Evolutionary conservation across 495 filamentous ascomycete genomes (phyloP).

Genomic region (Aspergillus campestris): DNA sequence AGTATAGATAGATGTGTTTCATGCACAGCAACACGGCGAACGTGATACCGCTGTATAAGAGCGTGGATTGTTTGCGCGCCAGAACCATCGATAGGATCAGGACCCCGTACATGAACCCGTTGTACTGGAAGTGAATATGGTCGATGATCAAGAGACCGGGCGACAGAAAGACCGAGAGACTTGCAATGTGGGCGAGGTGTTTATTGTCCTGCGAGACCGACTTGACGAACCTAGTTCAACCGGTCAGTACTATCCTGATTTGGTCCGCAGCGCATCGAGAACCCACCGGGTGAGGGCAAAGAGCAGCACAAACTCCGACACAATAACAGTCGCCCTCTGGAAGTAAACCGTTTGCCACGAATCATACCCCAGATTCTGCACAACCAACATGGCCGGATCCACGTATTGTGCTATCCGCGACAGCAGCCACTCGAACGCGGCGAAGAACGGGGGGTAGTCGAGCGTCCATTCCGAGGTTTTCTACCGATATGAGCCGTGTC

Average conservation of each 20-base stretch:
- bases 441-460: constrained; percentile 97
- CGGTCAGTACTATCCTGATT: neutral
- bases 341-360: constrained; percentile 92
- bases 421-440: constrained; percentile 89
- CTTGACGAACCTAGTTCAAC: constrained; percentile 54
- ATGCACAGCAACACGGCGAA: constrained; percentile 84
- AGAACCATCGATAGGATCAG: constrained; percentile 77
- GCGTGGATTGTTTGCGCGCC: constrained; percentile 65
- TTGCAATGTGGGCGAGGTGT: constrained; percentile 76
- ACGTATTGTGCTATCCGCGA: constrained; percentile 69
- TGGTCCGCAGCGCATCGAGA: neutral
- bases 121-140: constrained; percentile 99
- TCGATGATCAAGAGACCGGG: constrained; percentile 95
- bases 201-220: constrained; percentile 54
- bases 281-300: constrained; percentile 74
- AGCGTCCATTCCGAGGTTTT: constrained; percentile 98
- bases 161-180: constrained; percentile 82
- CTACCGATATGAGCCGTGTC: constrained; percentile 22
- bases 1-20: constrained; percentile 97
- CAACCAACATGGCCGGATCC: constrained; percentile 73
- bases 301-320: constrained; percentile 75
- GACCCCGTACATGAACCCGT: constrained; percentile 90
- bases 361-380: constrained; percentile 75
- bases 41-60: constrained; percentile 67
- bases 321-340: constrained; percentile 77